phyloP scores from a whole-genome alignment of 345 rosid species.

The rapeseed (Brassica napus) region DNA sequence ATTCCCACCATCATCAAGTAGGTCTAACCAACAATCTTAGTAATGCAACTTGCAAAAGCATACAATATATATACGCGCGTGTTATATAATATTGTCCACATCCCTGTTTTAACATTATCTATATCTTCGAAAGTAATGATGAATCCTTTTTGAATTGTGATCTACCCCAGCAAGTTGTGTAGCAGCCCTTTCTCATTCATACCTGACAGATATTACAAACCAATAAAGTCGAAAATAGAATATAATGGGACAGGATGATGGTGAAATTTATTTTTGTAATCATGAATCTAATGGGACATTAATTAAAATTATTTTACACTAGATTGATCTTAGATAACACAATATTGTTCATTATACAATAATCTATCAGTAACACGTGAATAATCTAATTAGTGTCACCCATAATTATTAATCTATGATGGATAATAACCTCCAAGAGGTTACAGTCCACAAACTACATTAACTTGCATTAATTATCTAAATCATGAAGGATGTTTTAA shows the following conservation, averaged over 20 bases:
- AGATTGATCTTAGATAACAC: not conserved
- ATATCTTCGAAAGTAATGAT: conserved; percentile 29
- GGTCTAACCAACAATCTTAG: conserved; percentile 3
- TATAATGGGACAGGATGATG: conserved; percentile 13
- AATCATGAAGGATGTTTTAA: not conserved
- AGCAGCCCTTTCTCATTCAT: conserved; percentile 32
- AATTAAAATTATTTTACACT: not conserved
- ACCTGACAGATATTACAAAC: conserved; percentile 25
- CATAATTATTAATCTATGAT: conserved; percentile 1
- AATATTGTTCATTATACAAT: conserved; percentile 1
- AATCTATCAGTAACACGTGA: conserved; percentile 1
- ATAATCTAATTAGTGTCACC: conserved; percentile 20
- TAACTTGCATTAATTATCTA: conserved; percentile 1
- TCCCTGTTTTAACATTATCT: conserved; percentile 30
- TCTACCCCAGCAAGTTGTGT: conserved; percentile 23
- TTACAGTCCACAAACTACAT: not conserved
- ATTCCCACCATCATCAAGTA: too few species aligned
- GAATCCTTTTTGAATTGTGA: conserved; percentile 27
- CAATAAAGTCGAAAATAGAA: conserved; percentile 6
- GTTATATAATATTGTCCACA: conserved; percentile 1
- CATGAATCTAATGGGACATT: not conserved
- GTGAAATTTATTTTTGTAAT: not conserved
- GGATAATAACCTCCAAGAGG: conserved; percentile 2
- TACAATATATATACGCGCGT: not conserved
- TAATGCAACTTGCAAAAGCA: conserved; percentile 29